phyloP scores from a whole-genome alignment of 225 moss, liverwort and hornwort genomes.

The Physcomitrium patens region DNA sequence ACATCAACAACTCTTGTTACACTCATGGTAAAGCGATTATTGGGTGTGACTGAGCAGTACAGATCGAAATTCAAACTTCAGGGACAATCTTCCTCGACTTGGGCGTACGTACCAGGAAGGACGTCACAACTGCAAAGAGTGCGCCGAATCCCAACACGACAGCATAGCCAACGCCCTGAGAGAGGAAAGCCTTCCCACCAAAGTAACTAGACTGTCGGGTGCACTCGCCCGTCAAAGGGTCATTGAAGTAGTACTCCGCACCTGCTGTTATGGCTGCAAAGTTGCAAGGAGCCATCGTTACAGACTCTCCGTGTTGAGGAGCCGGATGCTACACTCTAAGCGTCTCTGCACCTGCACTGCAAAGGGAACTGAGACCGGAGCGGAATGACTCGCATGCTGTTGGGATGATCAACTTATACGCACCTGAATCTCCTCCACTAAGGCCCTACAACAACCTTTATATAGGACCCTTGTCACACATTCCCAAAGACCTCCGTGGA shows the following conservation, averaged over 20 bases:
- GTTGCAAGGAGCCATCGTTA: conserved; percentile 41
- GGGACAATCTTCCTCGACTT: not conserved
- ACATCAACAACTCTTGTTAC: no score
- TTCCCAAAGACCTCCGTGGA: conserved; percentile 9
- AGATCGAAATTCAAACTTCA: no score
- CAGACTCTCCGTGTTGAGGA: not conserved
- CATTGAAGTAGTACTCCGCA: conserved; percentile 49
- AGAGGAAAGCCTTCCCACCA: conserved; percentile 50
- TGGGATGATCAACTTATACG: conserved; percentile 7
- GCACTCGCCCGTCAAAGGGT: conserved; percentile 44
- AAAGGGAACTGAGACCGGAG: not conserved
- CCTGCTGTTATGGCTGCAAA: conserved; percentile 53
- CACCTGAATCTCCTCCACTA: not conserved
- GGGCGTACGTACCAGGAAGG: conserved; percentile 60
- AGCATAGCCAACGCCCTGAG: conserved; percentile 74
- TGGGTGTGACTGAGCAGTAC: no score
- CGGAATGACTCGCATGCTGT: conserved; percentile 18
- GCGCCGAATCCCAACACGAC: conserved; percentile 94
- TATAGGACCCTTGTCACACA: conserved; percentile 19
- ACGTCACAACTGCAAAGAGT: conserved; percentile 85
- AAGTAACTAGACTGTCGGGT: conserved; percentile 71
- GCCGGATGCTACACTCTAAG: not conserved
- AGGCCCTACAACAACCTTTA: not conserved
- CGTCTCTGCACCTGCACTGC: not conserved
- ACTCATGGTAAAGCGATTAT: no score